Base-by-base conservation (phyloP, 2,329 filamentous ascomycete species). In the Xylariaceae sp. region DNA sequence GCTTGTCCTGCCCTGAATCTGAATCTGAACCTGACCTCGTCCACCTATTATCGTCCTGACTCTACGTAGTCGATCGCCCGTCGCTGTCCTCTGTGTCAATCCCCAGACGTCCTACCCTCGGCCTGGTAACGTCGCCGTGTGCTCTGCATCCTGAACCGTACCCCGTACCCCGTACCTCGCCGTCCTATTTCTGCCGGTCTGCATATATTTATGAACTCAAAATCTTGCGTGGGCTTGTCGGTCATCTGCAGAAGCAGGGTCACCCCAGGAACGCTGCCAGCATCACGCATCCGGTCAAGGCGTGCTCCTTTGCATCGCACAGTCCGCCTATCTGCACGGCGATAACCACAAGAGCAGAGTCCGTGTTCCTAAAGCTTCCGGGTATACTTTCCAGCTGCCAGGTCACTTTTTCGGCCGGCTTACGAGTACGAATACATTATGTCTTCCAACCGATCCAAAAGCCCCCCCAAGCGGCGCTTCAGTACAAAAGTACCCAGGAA, bases 401-500 rank as follows among this genome's bases (percentile, higher is more conserved):
- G 18, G 15, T 18, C 42, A 37, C 51, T 11, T 37, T 35, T 35
- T 18, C 17, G 53, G 9, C 35, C 45, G 30, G 50, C 47, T 35
- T 53, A 11, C 23, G 23, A 30, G 23, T 30, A 11, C 23, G 23
- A 30, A 5, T 30, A 30, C 11, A 52, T 53, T 47, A 73, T 73
- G 71, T 64, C 67, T 10, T 65, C 70, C n/a, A 58, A 60, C 47
- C 42, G 57, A 15, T 74, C 76, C 56, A 74, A 74, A 48, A 73
- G 72, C 47, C 58, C 73, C 34, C 74, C 72, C 55, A 74, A 74
- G 57, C 76, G 76, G 55, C 66, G 66, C 57, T 68, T 76, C 9
- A 73, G 72, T 55, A 76, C 73, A 58, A 82, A 75, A 66, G 74
- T 81, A 13, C 76, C 76, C 39, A 80, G 78, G 70, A 78, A 73